Percentiles rank a stretch among this genome's conserved stretches.
Evolutionary conservation across 345 rosid species (phyloP).

Genomic region (Ceriops zippeliana): DNA sequence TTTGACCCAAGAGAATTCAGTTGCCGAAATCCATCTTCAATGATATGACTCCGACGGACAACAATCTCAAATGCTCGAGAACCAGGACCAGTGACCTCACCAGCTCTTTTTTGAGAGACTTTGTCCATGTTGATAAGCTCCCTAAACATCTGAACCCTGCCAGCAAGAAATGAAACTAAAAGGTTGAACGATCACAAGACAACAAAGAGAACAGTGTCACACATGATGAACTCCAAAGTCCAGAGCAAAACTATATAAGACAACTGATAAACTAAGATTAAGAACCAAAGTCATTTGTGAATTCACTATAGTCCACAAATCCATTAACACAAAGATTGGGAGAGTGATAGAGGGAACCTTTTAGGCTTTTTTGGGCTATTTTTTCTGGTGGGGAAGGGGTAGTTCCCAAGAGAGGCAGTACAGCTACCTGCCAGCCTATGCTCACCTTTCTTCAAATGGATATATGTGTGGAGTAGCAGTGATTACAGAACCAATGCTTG

Average conservation of each 20-base stretch:
- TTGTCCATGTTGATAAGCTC: slow-evolving; percentile 91
- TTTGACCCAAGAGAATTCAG: slow-evolving; percentile 73
- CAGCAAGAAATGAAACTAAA: slow-evolving; percentile 18
- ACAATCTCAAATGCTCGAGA: slow-evolving; percentile 80
- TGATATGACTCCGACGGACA: slow-evolving; percentile 80
- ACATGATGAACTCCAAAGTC: no score
- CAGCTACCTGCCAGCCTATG: neutral
- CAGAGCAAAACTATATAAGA: neutral
- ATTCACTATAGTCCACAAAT: neutral
- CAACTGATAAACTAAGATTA: neutral
- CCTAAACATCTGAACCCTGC: slow-evolving; percentile 94
- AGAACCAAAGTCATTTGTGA: neutral
- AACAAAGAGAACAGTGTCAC: neutral
- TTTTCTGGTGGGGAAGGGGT: neutral
- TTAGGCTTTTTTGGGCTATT: no score
- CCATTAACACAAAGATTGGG: no score
- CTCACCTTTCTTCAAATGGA: slow-evolving; percentile 96
- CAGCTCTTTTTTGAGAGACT: slow-evolving; percentile 81
- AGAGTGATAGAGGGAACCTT: no score
- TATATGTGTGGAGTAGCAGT: slow-evolving; percentile 78
- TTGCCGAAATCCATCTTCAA: slow-evolving; percentile 92
- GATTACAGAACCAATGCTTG: slow-evolving; percentile 64
- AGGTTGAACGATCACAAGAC: no score
- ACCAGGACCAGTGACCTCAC: slow-evolving; percentile 84
- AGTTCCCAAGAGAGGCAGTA: neutral